Evolutionary conservation across 225 moss, liverwort and hornwort species (phyloP).

Genomic region (Physcomitrellopsis africana): DNA sequence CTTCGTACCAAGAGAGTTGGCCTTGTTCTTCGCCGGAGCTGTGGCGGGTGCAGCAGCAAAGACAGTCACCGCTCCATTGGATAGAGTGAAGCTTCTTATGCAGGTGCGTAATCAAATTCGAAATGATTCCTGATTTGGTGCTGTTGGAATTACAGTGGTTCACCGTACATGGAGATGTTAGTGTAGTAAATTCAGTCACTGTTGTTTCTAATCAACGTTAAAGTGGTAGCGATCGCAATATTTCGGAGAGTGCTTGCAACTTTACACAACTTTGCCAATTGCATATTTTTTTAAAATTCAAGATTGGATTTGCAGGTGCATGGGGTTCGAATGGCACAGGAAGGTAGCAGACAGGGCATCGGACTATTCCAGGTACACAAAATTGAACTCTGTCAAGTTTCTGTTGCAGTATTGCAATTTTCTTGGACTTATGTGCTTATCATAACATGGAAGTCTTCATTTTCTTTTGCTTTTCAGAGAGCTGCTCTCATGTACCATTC

Average conservation of each 20-base stretch:
- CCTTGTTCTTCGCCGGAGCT: slow-evolving; percentile 82
- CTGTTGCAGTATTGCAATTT: slow-evolving; percentile 11
- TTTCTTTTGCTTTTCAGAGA: slow-evolving; percentile 1
- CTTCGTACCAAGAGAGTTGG: slow-evolving; percentile 66
- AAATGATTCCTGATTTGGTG: not conserved
- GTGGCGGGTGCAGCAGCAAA: slow-evolving; percentile 84
- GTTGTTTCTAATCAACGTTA: not conserved
- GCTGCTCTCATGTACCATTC: slow-evolving; percentile 11
- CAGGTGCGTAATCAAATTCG: slow-evolving; percentile 45
- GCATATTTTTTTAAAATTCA: slow-evolving; percentile 13
- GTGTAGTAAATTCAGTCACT: not conserved
- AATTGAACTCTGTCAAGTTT: not conserved
- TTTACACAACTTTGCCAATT: slow-evolving; percentile 17
- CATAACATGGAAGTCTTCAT: too few relatives aligned
- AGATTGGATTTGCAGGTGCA: slow-evolving; percentile 56
- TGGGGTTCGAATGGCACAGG: slow-evolving; percentile 64
- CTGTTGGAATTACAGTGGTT: too few relatives aligned
- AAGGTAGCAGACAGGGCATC: slow-evolving; percentile 63
- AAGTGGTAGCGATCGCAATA: slow-evolving; percentile 2
- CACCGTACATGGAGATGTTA: too few relatives aligned
- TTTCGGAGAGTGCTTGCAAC: slow-evolving; percentile 12
- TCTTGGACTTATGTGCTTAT: slow-evolving; percentile 3
- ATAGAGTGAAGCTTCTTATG: slow-evolving; percentile 85
- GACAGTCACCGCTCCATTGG: slow-evolving; percentile 82
- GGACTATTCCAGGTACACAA: slow-evolving; percentile 65